Evolutionary conservation across 495 filamentous ascomycete species (phyloP), one percentile per base, ranked within the genome.

Genomic region (Tuber microsphaerosporum): DNA sequence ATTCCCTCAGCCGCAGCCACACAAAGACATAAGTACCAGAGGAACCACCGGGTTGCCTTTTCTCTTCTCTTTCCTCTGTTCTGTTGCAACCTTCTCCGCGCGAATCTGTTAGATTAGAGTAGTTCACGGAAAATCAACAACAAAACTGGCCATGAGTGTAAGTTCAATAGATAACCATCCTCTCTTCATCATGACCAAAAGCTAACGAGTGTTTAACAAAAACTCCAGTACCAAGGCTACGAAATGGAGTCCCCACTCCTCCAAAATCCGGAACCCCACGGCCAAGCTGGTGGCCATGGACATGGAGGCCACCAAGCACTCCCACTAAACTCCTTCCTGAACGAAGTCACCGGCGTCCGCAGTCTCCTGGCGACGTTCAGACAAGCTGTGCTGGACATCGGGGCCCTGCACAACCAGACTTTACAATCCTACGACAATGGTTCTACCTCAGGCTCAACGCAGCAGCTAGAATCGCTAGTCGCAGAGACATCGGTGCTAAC

Each of bases 401-500:
- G 78, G 7, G 73, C 75, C 71, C 78, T 81, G 22, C 79, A 81
- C 46, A 81, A 81, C 46, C 79, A 81, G 46, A 81, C 78, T 43
- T 51, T 81, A 20, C 79, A 81, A 75, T 77, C 74, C 42, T 81
- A 81, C 68, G 79, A 81, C 46, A 61, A 80, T 71, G 79, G 79
- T 16, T 77, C 79, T 70, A 77, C 79, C 6, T 68, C 80, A 4
- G 76, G 75, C 20, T 77, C 81, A 1, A 73, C 75, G 2, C 68
- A 70, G 69, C 86, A 88, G 79, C 84, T 92, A 43, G 89, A 92
- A 80, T 83, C 87, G 75, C 82, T 89, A 26, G 86, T 91, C 76
- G 85, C 90, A 45, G 86, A 91, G 69, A 91, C 91, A 3, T 90
- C 91, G 82, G 83, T 88, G 48, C 86, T 89, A 80, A 92, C 91